Evolutionary conservation across 2,329 filamentous ascomycete genomes (phyloP).

Genomic region (Didymella segeticola): DNA sequence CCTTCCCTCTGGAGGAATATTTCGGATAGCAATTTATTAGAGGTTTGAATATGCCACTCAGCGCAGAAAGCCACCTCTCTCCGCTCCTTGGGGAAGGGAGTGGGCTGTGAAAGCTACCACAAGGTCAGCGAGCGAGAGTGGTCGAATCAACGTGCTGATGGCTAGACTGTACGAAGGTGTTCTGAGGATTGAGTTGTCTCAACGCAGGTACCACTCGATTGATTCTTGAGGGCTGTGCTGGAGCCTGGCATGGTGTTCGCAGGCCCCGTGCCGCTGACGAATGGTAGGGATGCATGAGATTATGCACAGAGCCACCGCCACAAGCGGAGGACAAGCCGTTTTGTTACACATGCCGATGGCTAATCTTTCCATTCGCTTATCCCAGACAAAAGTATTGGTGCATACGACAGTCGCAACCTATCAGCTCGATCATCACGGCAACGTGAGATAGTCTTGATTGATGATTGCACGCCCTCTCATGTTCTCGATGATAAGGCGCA

Average conservation of each 20-base stretch:
- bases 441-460: neutral
- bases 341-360: neutral
- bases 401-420: neutral
- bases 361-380: neutral
- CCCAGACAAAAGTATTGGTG: neutral
- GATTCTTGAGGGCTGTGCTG: neutral
- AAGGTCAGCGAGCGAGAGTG: no score
- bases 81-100: no score
- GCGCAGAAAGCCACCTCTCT: neutral
- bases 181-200: neutral
- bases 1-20: neutral
- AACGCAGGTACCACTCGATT: neutral
- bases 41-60: neutral
- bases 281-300: neutral
- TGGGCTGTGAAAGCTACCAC: no score
- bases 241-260: neutral
- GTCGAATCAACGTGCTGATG: no score
- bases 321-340: neutral
- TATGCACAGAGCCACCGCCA: slow-evolving; percentile 3
- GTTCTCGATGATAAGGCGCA: neutral
- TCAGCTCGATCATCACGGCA: neutral
- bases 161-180: no score
- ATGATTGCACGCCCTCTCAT: neutral
- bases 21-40: neutral
- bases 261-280: neutral